Conservation (phyloP, 768 basidiomycete genomes). For the Kwoniella sp. region DNA sequence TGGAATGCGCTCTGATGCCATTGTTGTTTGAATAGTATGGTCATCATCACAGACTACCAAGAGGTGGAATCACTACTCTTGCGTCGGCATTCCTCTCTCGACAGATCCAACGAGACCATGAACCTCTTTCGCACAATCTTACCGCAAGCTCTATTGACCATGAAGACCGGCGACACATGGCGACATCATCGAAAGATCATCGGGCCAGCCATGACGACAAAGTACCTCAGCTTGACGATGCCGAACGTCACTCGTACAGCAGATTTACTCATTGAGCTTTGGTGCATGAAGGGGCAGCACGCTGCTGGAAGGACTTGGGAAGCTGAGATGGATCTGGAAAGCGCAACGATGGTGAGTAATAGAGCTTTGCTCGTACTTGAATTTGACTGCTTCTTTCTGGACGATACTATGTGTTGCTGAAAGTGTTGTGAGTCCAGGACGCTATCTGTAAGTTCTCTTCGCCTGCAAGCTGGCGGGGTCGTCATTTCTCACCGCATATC, state of each 20-base stretch:
- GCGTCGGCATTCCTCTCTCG: constrained; percentile 30
- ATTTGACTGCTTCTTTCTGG: too few relatives aligned
- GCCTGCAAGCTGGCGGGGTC: neutral
- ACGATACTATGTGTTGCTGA: neutral
- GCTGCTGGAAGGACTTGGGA: constrained; percentile 23
- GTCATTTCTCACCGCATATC: neutral
- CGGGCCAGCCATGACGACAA: constrained; percentile 47
- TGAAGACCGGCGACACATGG: constrained; percentile 36
- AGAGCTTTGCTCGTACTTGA: too few relatives aligned
- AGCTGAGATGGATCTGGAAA: constrained; percentile 36
- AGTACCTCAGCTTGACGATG: constrained; percentile 40
- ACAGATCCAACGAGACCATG: constrained; percentile 36
- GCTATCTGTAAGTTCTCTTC: constrained; percentile 34
- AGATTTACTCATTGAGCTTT: constrained; percentile 32
- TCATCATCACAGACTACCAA: constrained; percentile 37
- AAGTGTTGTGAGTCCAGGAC: constrained; percentile 26
- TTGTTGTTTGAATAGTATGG: constrained; percentile 14
- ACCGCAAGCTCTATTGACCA: constrained; percentile 39
- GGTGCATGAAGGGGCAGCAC: constrained; percentile 25
- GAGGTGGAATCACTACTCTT: constrained; percentile 33
- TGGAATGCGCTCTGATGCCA: neutral
- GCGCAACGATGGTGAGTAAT: constrained; percentile 42
- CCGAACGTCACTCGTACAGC: constrained; percentile 32
- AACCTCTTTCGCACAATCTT: constrained; percentile 35
- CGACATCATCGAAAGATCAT: constrained; percentile 47